phyloP scores from a whole-genome alignment of 1,284 basidiomycete species.

The Gymnopus androsaceus region DNA sequence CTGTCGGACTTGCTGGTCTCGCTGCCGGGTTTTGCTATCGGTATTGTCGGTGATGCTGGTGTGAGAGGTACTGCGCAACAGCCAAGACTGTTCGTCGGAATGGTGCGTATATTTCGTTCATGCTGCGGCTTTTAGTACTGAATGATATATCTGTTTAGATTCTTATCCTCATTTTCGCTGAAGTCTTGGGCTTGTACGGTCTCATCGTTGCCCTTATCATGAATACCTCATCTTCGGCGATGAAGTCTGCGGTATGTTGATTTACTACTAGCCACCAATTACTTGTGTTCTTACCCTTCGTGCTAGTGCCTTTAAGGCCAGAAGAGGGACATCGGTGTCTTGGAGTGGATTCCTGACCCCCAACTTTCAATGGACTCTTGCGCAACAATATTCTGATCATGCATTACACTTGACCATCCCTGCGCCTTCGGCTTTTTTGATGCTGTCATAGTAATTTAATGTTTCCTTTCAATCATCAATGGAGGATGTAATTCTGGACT shows the following conservation, averaged over 20 bases:
- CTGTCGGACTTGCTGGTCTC: constrained; percentile 86
- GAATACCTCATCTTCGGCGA: constrained; percentile 54
- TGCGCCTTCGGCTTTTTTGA: not conserved
- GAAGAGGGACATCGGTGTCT: not conserved
- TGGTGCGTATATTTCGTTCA: constrained; percentile 43
- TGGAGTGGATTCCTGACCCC: not conserved
- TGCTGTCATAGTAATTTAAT: constrained; percentile 6
- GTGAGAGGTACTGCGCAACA: constrained; percentile 90
- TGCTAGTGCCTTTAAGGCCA: not conserved
- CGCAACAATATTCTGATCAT: not conserved
- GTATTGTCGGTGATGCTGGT: constrained; percentile 95
- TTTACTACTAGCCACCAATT: not conserved
- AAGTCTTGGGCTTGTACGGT: constrained; percentile 82
- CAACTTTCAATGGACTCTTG: not conserved
- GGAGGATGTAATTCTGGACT: constrained; percentile 1
- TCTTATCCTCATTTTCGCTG: constrained; percentile 81
- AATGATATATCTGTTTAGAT: constrained; percentile 34
- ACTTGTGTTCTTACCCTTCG: not conserved
- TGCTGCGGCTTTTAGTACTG: not conserved
- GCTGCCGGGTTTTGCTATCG: constrained; percentile 91
- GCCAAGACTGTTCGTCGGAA: constrained; percentile 90
- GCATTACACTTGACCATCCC: not conserved
- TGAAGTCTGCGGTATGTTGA: constrained; percentile 31
- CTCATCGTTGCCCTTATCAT: constrained; percentile 91
- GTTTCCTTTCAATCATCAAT: not conserved